Conservation (phyloP, 805 yeast genomes). For the Sungouiella blattae region DNA sequence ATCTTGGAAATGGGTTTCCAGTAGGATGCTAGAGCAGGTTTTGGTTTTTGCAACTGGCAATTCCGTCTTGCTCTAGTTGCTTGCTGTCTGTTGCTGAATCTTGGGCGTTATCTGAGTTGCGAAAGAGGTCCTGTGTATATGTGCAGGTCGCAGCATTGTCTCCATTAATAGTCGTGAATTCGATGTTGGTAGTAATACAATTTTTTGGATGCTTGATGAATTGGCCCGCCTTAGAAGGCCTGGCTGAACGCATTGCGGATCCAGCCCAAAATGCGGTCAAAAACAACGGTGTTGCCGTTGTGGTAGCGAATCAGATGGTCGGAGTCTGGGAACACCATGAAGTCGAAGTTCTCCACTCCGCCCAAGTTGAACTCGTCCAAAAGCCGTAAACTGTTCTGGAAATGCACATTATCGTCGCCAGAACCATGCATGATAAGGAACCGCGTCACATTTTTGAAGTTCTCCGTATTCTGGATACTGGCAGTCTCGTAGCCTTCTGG, state of each 20-base stretch:
- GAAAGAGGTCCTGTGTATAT: no score
- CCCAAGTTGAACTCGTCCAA: constrained; percentile 69
- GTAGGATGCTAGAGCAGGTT: no score
- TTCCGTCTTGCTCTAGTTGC: no score
- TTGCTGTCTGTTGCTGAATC: no score
- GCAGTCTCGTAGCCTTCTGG: constrained; percentile 56
- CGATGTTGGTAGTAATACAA: background rate
- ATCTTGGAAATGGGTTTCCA: no score
- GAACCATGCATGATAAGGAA: constrained; percentile 93
- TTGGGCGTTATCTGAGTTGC: no score
- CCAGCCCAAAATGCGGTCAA: constrained; percentile 41
- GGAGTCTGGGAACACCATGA: constrained; percentile 77
- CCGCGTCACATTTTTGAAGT: constrained; percentile 55
- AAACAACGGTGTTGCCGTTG: constrained; percentile 67
- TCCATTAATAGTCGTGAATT: background rate
- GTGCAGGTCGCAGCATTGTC: no score
- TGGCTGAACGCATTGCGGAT: constrained; percentile 14
- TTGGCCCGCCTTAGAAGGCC: constrained; percentile 12
- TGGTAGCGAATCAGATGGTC: constrained; percentile 73
- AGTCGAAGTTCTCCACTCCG: constrained; percentile 80
- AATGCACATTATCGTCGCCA: constrained; percentile 96
- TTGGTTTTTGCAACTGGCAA: no score
- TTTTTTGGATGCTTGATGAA: background rate
- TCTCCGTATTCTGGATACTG: constrained; percentile 53
- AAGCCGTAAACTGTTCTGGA: constrained; percentile 80